Evolutionary conservation across 2,329 filamentous ascomycete species (phyloP), one percentile per base, ranked within the genome.

Genomic region (Claviceps quebecensis): DNA sequence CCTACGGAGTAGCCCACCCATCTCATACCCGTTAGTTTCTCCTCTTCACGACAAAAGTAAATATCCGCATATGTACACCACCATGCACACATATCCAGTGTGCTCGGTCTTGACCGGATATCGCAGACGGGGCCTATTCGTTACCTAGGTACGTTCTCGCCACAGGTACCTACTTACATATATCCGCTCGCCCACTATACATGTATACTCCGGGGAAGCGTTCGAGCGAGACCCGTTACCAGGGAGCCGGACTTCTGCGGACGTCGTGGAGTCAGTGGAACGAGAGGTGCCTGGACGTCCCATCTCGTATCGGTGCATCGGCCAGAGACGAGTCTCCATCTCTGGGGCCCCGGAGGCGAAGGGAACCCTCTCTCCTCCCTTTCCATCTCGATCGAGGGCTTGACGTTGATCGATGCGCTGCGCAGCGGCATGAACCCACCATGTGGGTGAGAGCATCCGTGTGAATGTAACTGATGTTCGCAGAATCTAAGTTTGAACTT

Each of bases 401-500:
- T 45, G 39, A 43, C 17, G 26, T 50, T 50, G 43, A 45, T 50
- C 48, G 40, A 45, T 47, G 22, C 34, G 34, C 39, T 49, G 5
- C 22, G 41, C 44, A 46, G 47, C 51, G 5, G 40, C 34, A 26
- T 26, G 46, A 52, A 48, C 50, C 34, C 45, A 52, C 38, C 34
- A 34, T 5, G 19, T 40, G 50, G 40, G 40, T 9, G 4, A 45
- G 23, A 29, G 43, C 23, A 29, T 34, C 43, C 23, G 43, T 45
- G 22, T 22, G 40, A 43, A 45, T 45, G 22, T 45, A 34, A 11
- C 9, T 11, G 43, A 16, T 45, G 22, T 43, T 43, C 40, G 16
- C 45, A 34, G 29, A 11, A 34, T 29, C 26, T 29, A 11, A 34
- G 29, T 34, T 11, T 34, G 9, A 34, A 34, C 29, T 34, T 34